Conservation (phyloP, 2,329 filamentous ascomycete species). For the Venturia oleaginea region DNA sequence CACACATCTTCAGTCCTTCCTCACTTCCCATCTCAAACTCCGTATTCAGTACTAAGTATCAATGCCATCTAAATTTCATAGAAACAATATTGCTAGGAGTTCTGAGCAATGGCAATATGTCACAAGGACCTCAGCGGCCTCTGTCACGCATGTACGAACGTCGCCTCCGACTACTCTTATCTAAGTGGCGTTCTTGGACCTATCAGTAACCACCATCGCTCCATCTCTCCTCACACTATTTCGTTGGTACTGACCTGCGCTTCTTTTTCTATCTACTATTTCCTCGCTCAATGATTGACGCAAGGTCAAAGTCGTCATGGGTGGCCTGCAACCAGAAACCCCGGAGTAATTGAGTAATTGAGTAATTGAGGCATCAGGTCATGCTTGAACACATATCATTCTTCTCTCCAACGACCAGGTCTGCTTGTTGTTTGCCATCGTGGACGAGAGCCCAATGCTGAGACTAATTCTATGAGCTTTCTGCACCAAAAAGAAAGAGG, state of each 20-base stretch:
- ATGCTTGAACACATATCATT: background rate
- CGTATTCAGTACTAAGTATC: too few species aligned
- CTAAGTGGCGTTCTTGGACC: background rate
- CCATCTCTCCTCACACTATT: background rate
- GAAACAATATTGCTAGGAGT: background rate
- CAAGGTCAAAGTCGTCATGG: background rate
- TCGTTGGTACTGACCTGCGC: background rate
- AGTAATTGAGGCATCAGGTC: background rate
- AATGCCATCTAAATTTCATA: background rate
- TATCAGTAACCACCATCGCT: background rate
- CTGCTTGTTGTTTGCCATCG: background rate
- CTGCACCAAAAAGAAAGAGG: background rate
- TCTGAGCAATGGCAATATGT: background rate
- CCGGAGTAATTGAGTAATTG: background rate
- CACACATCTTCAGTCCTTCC: background rate
- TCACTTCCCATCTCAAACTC: too few species aligned
- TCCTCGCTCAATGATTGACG: background rate
- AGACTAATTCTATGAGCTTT: conserved; percentile 1
- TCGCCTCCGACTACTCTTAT: conserved; percentile 5
- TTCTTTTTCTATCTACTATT: background rate
- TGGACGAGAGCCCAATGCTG: background rate
- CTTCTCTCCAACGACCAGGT: background rate
- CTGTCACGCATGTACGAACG: background rate
- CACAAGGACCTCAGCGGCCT: background rate
- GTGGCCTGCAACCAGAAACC: background rate